A percentile compares a stretch with the other conserved stretches of the same genome.
phyloP scores from a whole-genome alignment of 306 rosid genomes.

The barrel medic (Medicago truncatula) region DNA sequence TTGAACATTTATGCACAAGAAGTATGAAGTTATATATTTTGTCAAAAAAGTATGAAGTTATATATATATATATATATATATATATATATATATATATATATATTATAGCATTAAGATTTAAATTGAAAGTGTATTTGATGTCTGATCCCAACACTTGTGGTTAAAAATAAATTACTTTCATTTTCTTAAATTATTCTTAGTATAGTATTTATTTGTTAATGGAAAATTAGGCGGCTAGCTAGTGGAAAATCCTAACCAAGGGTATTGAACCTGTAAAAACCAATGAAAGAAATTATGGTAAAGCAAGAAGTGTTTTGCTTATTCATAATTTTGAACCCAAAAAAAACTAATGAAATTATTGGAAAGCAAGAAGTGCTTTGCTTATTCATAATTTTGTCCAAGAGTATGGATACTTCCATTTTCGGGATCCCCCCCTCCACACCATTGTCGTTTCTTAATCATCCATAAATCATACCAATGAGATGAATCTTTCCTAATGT shows the following conservation, averaged over 20 bases:
- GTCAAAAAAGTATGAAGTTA: too few species aligned
- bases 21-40: too few species aligned
- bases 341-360: neutral
- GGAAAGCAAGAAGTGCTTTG: slow-evolving; percentile 39
- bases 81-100: too few species aligned
- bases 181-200: too few species aligned
- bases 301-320: slow-evolving; percentile 39
- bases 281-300: slow-evolving; percentile 10
- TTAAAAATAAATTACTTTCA: too few species aligned
- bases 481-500: neutral
- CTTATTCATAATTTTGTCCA: slow-evolving; percentile 40
- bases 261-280: neutral
- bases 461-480: slow-evolving; percentile 25
- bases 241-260: slow-evolving; percentile 12
- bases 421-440: neutral
- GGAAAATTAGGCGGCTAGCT: too few species aligned
- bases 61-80: too few species aligned
- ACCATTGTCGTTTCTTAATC: slow-evolving; percentile 39
- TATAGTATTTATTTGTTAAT: too few species aligned
- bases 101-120: too few species aligned
- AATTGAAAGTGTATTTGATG: too few species aligned
- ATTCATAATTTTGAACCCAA: slow-evolving; percentile 35
- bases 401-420: slow-evolving; percentile 25
- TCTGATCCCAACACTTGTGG: too few species aligned
- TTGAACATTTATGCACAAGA: too few species aligned